Conservation (phyloP, 768 basidiomycete genomes). For the Mycena venus region DNA sequence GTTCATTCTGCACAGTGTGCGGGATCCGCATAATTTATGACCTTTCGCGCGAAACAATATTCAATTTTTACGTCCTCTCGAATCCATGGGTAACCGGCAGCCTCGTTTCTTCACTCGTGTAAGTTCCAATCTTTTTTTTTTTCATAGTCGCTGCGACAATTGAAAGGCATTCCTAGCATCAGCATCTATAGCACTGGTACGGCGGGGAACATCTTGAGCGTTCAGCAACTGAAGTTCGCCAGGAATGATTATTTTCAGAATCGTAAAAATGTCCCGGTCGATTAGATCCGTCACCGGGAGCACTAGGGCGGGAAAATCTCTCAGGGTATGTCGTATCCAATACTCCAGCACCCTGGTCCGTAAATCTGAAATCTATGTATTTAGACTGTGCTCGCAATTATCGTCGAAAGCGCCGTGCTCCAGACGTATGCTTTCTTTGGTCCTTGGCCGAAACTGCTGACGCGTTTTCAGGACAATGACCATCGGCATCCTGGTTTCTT, state of each 20-base stretch:
- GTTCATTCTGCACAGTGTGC: neutral
- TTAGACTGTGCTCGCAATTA: neutral
- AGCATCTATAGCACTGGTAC: constrained; percentile 15
- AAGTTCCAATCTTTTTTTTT: neutral
- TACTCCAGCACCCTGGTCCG: too few relatives aligned
- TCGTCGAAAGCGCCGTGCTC: constrained; percentile 22
- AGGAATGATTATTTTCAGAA: constrained; percentile 11
- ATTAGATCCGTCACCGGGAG: constrained; percentile 6
- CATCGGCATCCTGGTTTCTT: neutral
- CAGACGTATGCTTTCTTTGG: neutral
- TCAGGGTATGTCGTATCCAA: neutral
- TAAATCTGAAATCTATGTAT: neutral
- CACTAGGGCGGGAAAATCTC: neutral
- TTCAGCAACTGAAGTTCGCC: neutral
- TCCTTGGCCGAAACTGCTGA: neutral
- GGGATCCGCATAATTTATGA: neutral
- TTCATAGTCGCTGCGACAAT: neutral
- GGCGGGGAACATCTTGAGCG: neutral
- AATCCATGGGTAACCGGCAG: neutral
- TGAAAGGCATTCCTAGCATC: neutral
- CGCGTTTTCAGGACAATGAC: neutral
- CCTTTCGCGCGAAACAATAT: constrained; percentile 7
- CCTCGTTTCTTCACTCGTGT: neutral
- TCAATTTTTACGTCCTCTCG: constrained; percentile 2
- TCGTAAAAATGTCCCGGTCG: neutral